phyloP scores from a whole-genome alignment of 441 rosid genomes.

The Breynia disticha region DNA sequence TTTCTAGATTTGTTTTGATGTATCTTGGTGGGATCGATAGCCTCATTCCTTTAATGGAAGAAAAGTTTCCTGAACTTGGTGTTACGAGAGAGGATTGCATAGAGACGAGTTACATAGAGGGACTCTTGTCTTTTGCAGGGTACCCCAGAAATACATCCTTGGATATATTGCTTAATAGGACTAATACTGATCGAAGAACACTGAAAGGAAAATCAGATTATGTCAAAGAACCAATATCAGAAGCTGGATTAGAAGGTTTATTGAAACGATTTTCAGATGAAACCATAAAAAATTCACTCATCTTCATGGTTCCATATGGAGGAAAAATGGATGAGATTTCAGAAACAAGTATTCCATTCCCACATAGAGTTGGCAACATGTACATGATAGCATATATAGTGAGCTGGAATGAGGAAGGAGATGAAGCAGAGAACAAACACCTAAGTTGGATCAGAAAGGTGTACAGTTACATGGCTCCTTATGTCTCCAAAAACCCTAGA shows the following conservation, averaged over 20 bases:
- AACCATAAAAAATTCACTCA: neutral
- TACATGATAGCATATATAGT: conserved; percentile 30
- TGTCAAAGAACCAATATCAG: conserved; percentile 33
- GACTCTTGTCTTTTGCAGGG: conserved; percentile 2
- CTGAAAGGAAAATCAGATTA: conserved; percentile 42
- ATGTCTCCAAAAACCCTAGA: conserved; percentile 36
- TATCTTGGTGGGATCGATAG: no score
- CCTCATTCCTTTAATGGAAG: no score
- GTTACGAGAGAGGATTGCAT: no score
- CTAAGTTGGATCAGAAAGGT: conserved; percentile 26
- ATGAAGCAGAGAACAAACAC: conserved; percentile 12
- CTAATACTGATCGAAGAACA: no score
- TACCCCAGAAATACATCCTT: neutral
- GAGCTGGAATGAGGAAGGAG: conserved; percentile 23
- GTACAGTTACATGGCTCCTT: conserved; percentile 32
- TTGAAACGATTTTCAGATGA: conserved; percentile 34
- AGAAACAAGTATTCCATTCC: conserved; percentile 31
- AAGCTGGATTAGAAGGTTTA: conserved; percentile 24
- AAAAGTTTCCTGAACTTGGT: no score
- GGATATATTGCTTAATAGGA: neutral
- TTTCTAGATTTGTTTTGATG: no score
- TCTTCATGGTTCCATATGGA: conserved; percentile 45
- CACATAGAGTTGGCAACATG: conserved; percentile 47
- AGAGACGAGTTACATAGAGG: no score
- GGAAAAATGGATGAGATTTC: conserved; percentile 41